Percentiles rank a stretch among this genome's conserved stretches.
phyloP scores from a whole-genome alignment of 805 yeast genomes.

The Diddensiella transvaalensis region DNA sequence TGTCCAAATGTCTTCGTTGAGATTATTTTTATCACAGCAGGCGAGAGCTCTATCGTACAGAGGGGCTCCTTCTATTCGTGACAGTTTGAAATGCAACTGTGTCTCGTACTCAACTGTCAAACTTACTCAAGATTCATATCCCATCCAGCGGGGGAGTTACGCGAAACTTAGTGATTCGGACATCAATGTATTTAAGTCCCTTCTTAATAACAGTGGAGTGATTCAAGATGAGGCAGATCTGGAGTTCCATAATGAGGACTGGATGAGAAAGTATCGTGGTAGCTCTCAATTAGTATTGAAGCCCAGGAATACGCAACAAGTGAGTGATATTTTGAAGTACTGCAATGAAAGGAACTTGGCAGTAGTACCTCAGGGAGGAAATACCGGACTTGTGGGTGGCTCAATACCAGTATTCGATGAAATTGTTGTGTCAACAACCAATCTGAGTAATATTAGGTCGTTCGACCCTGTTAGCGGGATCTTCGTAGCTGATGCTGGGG shows the following conservation, averaged over 20 bases:
- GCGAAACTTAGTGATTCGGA: constrained; percentile 55
- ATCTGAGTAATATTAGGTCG: constrained; percentile 71
- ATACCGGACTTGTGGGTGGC: constrained; percentile 95
- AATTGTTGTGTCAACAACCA: constrained; percentile 65
- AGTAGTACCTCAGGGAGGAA: constrained; percentile 95
- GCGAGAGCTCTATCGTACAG: too few species aligned
- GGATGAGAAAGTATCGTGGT: constrained; percentile 94
- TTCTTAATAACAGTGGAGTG: constrained; percentile 49
- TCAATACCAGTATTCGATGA: constrained; percentile 91
- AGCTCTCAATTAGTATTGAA: constrained; percentile 74
- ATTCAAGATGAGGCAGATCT: constrained; percentile 23
- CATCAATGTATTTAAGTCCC: constrained; percentile 53
- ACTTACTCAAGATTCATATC: constrained; percentile 68
- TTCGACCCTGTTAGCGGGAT: constrained; percentile 84
- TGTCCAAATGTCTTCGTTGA: too few species aligned
- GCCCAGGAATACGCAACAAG: constrained; percentile 78
- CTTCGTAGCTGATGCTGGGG: constrained; percentile 85
- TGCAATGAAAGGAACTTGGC: constrained; percentile 77
- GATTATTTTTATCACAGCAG: too few species aligned
- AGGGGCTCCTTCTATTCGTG: too few species aligned
- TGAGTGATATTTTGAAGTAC: constrained; percentile 69
- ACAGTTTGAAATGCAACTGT: too few species aligned
- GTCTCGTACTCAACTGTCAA: constrained; percentile 36
- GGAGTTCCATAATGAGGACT: constrained; percentile 72
- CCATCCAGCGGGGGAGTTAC: constrained; percentile 48